phyloP scores from a whole-genome alignment of 2,329 filamentous ascomycete genomes.

The Fusarium lyarnte region DNA sequence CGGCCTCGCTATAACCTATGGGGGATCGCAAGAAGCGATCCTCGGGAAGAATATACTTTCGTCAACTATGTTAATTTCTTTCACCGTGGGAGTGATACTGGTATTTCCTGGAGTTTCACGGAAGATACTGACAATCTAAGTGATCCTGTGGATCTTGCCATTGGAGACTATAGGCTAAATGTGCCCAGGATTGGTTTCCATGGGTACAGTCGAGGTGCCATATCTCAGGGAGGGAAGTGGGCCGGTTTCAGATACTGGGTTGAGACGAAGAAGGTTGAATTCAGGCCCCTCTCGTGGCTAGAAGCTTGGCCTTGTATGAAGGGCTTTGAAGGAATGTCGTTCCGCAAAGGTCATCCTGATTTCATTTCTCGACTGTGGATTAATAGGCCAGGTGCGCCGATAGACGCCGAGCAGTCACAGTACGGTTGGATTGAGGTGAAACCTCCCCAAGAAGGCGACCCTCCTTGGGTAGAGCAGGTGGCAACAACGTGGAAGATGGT shows the following conservation, averaged over 20 bases:
- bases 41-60: too few relatives aligned
- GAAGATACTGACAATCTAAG: not conserved
- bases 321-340: not conserved
- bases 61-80: too few relatives aligned
- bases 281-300: not conserved
- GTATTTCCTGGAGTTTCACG: not conserved
- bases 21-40: not conserved
- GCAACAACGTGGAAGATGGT: not conserved
- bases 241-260: not conserved
- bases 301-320: not conserved
- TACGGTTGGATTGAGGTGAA: not conserved
- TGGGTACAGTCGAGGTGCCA: not conserved
- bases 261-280: not conserved
- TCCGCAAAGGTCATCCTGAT: accelerated
- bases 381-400: not conserved
- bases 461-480: not conserved
- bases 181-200: not conserved
- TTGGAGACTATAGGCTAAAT: too few relatives aligned
- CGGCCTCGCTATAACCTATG: not conserved
- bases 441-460: not conserved
- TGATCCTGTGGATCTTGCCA: not conserved
- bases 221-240: not conserved
- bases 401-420: not conserved
- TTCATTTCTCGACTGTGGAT: not conserved
- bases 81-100: not conserved